These are phyloP conservation scores for Vigna angularis DNA, from an alignment of 306 rosid species.

Conservation along the genomic window DNA sequence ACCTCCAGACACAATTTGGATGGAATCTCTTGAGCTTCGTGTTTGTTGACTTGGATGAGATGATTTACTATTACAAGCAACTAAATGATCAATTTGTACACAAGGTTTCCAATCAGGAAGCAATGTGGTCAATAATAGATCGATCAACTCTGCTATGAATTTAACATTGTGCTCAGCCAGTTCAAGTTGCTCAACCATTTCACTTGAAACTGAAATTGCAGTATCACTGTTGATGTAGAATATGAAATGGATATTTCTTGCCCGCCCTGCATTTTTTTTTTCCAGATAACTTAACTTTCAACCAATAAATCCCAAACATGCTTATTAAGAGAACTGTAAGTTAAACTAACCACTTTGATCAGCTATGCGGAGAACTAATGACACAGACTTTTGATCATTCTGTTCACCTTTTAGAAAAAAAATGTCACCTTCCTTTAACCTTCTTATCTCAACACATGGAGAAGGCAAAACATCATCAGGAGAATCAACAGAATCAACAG, in stretches of 20 bases:
- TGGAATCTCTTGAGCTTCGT: neutral
- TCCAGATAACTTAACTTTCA: neutral
- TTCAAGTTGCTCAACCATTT: constrained; percentile 20
- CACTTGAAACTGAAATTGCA: constrained; percentile 22
- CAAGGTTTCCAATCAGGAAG: constrained; percentile 21
- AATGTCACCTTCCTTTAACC: constrained; percentile 9
- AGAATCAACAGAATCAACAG: constrained; percentile 2
- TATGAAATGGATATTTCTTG: constrained; percentile 10
- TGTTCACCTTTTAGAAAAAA: constrained; percentile 18
- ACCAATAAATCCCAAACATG: neutral
- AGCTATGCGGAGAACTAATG: constrained; percentile 12
- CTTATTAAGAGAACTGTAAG: neutral
- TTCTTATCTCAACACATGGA: constrained; percentile 8
- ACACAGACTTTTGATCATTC: constrained; percentile 1
- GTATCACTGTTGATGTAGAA: constrained; percentile 15
- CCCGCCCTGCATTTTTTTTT: constrained; percentile 17
- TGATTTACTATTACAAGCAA: neutral
- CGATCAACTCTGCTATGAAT: constrained; percentile 16
- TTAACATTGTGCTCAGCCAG: constrained; percentile 2
- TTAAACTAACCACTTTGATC: constrained; percentile 1
- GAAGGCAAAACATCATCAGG: neutral
- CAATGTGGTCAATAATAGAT: neutral
- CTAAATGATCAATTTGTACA: constrained; percentile 10
- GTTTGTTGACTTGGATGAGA: neutral
- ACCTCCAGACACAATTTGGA: neutral